Percentiles rank a stretch among this genome's conserved stretches.
Conservation (phyloP, 2,329 filamentous ascomycete species). For the Xylaria sp. region DNA sequence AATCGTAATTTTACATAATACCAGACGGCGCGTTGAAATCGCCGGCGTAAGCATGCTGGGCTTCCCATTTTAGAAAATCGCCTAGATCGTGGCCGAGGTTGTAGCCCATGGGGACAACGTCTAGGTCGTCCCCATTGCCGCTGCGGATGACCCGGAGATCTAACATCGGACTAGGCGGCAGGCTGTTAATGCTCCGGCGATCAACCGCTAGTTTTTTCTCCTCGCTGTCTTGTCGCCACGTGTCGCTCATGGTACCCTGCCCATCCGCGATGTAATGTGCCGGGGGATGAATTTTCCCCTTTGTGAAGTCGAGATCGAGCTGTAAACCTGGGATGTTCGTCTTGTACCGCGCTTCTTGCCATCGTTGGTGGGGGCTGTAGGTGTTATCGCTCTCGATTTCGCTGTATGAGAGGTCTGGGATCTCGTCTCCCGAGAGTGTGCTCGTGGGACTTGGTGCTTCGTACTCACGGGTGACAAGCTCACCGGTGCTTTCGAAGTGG, state of each 20-base stretch:
- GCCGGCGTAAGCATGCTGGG: slow-evolving; percentile 53
- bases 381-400: slow-evolving; percentile 39
- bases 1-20: slow-evolving; percentile 6
- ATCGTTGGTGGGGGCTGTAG: slow-evolving; percentile 36
- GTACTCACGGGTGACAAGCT: slow-evolving; percentile 41
- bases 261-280: background rate
- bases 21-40: slow-evolving; percentile 32
- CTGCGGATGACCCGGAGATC: slow-evolving; percentile 51
- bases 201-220: slow-evolving; percentile 35
- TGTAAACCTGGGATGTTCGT: slow-evolving; percentile 6
- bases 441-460: slow-evolving; percentile 42
- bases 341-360: slow-evolving; percentile 26
- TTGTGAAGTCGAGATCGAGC: slow-evolving; percentile 13
- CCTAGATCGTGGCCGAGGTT: slow-evolving; percentile 64
- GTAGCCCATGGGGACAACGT: slow-evolving; percentile 62
- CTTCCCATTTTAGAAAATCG: slow-evolving; percentile 64
- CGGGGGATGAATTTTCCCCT: slow-evolving; percentile 30
- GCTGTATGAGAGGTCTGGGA: slow-evolving; percentile 38
- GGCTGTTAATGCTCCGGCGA: slow-evolving; percentile 48
- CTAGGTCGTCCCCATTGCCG: slow-evolving; percentile 45
- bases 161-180: slow-evolving; percentile 58
- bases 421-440: slow-evolving; percentile 38
- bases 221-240: slow-evolving; percentile 46
- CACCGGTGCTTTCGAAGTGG: slow-evolving; percentile 52
- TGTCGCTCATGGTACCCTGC: background rate